Percentiles rank a stretch among this genome's conserved stretches.
Conservation (phyloP, 1,284 basidiomycete genomes). For the Chalciporus sp. region DNA sequence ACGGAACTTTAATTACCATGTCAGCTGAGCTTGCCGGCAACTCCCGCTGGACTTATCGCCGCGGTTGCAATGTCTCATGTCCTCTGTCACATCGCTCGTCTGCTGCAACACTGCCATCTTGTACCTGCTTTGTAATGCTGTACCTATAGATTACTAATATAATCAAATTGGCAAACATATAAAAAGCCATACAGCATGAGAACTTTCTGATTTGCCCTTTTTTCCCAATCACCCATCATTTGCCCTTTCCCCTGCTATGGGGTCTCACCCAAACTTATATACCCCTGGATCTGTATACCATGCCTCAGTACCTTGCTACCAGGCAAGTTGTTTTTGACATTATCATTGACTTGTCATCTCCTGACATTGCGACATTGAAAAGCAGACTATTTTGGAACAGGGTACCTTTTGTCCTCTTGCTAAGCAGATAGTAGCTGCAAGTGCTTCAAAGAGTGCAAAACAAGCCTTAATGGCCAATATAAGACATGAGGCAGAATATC, state of each 20-base stretch:
- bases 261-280: neutral
- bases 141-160: neutral
- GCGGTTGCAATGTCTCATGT: no score
- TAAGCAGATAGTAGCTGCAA: neutral
- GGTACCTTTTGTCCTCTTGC: neutral
- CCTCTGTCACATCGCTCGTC: no score
- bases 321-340: neutral
- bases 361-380: neutral
- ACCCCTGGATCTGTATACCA: neutral
- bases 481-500: constrained; percentile 10
- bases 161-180: neutral
- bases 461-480: constrained; percentile 21
- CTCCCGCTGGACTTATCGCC: neutral
- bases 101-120: neutral
- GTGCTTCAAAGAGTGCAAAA: constrained; percentile 5
- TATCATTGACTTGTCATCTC: neutral
- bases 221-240: neutral
- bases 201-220: neutral
- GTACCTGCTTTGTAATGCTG: neutral
- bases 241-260: neutral
- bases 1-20: neutral
- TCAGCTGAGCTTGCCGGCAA: neutral
- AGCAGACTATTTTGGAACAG: neutral
- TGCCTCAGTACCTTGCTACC: neutral
- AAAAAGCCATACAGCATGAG: neutral